Evolutionary conservation across 2,329 filamentous ascomycete genomes (phyloP), one percentile per base, ranked within the genome.

Genomic region (Penicillium griseofulvum): DNA sequence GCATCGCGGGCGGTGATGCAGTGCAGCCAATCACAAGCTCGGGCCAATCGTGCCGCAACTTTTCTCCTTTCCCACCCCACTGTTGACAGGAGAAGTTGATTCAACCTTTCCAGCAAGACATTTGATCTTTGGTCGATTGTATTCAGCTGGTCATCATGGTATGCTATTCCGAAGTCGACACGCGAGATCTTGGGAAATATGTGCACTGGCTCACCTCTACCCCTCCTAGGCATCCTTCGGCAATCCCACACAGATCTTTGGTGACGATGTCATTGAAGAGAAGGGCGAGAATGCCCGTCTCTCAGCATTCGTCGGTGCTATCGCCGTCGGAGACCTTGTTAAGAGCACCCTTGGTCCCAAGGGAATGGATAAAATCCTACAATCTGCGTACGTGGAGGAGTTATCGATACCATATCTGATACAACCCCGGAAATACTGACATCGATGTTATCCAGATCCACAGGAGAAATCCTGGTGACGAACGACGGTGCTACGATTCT

Each of bases 251-350:
- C 93, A 97, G 79, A 97, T 97, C 81, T 97, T 97, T 78, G 90
- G 91, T 70, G 91, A 97, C 77, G 92, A 95, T 74, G 94, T 95
- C 65, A 94, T 89, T 55, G 91, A 97, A 79, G 93, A 97, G 81
- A 97, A 96, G 81, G 94, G 94, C 69, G 93, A 97, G 81, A 97
- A 97, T 89, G 93, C 94, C 70, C 91, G 93, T 84, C 88, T 97
- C 67, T 89, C 91, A n/a, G 93, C 93, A 63, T 99, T 99, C 70
- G 93, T 99, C 53, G 94, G 94, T 68, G 94, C 94, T 73, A 99
- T 99, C 71, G 94, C 94, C 53, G 94, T 99, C 44, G 94, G 94
- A 51, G 94, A 99, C 69, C 78, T 99, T 65, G 94, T 99, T 51
- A 99, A 99, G 84, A 96, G 90, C 75, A 97, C 94, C 11, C 80